These are phyloP conservation scores for Fusarium heterosporum DNA, from an alignment of 2,329 filamentous ascomycete species.

Conservation along the genomic window DNA sequence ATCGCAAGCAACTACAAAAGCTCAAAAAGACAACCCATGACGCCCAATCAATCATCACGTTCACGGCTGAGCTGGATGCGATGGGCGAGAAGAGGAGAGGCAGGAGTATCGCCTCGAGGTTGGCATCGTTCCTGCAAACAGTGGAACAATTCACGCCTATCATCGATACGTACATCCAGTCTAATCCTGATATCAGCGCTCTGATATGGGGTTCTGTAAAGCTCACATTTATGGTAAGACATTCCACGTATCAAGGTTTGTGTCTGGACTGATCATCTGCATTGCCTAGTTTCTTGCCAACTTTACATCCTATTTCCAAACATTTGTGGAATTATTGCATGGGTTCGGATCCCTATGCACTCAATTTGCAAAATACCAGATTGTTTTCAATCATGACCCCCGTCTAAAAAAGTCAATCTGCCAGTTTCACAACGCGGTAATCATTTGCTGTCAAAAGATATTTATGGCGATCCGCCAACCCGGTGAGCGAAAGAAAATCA, in stretches of 20 bases:
- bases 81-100: slow-evolving; percentile 14
- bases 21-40: slow-evolving; percentile 16
- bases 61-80: slow-evolving; percentile 23
- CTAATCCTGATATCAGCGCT: slow-evolving; percentile 17
- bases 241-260: too few relatives aligned
- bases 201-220: slow-evolving; percentile 27
- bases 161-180: slow-evolving; percentile 16
- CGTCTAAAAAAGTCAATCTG: background rate
- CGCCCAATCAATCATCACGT: slow-evolving; percentile 26
- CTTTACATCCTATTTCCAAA: slow-evolving; percentile 35
- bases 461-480: background rate
- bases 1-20: slow-evolving; percentile 20
- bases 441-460: slow-evolving; percentile 27
- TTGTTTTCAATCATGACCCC: background rate
- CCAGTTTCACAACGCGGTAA: slow-evolving; percentile 14
- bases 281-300: slow-evolving; percentile 31
- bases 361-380: slow-evolving; percentile 22
- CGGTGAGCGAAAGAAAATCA: slow-evolving; percentile 1
- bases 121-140: slow-evolving; percentile 27
- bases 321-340: slow-evolving; percentile 23
- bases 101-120: slow-evolving; percentile 22
- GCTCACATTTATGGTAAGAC: slow-evolving; percentile 30
- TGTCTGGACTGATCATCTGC: background rate
- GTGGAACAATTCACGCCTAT: slow-evolving; percentile 28
- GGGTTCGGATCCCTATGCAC: slow-evolving; percentile 22